These are phyloP conservation scores for Pleurotus eryngii DNA, from an alignment of 768 basidiomycete species.

Conservation along the genomic window DNA sequence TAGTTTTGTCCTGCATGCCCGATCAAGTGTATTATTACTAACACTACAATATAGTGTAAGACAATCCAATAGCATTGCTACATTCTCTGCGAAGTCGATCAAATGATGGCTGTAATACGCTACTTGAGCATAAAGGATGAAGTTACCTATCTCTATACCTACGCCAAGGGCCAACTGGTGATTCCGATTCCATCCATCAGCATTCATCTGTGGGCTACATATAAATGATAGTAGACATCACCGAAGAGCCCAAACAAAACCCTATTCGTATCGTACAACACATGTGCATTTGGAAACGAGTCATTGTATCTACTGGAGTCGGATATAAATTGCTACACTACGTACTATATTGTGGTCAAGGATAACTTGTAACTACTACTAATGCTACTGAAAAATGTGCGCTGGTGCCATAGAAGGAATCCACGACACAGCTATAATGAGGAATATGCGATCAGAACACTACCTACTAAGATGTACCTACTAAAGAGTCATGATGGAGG, in stretches of 20 bases:
- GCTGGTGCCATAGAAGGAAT: neutral
- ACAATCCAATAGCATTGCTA: no score
- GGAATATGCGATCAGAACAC: neutral
- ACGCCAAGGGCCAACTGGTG: no score
- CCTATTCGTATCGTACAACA: constrained; percentile 8
- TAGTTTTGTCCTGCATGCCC: no score
- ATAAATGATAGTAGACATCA: no score
- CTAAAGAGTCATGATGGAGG: constrained; percentile 11
- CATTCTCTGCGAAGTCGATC: no score
- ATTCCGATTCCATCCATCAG: no score
- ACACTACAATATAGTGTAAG: no score
- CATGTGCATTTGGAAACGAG: constrained; percentile 6
- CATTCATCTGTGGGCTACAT: no score
- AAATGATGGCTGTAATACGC: no score
- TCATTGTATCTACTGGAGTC: constrained; percentile 5
- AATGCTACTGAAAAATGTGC: constrained; percentile 9
- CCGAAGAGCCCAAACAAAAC: neutral
- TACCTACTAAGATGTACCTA: constrained; percentile 9
- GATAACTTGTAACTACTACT: constrained; percentile 9
- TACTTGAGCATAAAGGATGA: no score
- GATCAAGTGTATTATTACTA: no score
- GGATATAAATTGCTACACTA: constrained; percentile 10
- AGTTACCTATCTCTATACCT: no score
- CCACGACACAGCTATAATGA: neutral
- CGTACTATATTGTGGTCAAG: neutral